phyloP scores from a whole-genome alignment of 2,329 filamentous ascomycete genomes.

The Stachybotrys echinatus region DNA sequence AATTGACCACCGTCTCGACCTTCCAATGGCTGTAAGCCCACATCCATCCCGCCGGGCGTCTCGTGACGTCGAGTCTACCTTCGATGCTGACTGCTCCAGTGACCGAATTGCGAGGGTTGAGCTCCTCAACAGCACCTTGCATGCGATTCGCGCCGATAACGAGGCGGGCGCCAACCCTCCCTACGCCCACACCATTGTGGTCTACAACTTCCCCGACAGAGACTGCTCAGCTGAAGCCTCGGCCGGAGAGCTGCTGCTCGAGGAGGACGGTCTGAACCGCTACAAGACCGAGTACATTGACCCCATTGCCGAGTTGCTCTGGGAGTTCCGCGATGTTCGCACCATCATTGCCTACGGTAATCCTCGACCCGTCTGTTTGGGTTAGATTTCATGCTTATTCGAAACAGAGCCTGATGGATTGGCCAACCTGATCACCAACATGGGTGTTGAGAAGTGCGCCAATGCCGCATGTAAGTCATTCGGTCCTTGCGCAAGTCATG shows the following conservation, averaged over 20 bases:
- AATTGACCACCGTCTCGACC: constrained; percentile 45
- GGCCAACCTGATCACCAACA: constrained; percentile 53
- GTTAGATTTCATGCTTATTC: not conserved
- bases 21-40: constrained; percentile 45
- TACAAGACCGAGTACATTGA: constrained; percentile 52
- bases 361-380: constrained; percentile 5
- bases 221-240: constrained; percentile 53
- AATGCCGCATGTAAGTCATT: constrained; percentile 25
- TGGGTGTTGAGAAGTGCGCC: constrained; percentile 43
- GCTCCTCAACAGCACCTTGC: constrained; percentile 38
- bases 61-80: not conserved
- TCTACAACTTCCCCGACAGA: constrained; percentile 54
- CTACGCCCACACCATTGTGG: constrained; percentile 40
- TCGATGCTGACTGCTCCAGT: too few species aligned
- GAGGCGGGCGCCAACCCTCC: constrained; percentile 24
- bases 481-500: not conserved
- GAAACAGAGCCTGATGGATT: constrained; percentile 15
- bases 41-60: not conserved
- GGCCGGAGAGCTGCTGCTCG: constrained; percentile 50
- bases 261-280: constrained; percentile 41
- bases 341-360: constrained; percentile 42
- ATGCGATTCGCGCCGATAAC: constrained; percentile 34
- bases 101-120: constrained; percentile 45
- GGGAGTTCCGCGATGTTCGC: constrained; percentile 36
- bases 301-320: constrained; percentile 33